A percentile compares a stretch with the other conserved stretches of the same genome.
phyloP scores from a whole-genome alignment of 495 filamentous ascomycete species.

The Penicillium bovifimosum region DNA sequence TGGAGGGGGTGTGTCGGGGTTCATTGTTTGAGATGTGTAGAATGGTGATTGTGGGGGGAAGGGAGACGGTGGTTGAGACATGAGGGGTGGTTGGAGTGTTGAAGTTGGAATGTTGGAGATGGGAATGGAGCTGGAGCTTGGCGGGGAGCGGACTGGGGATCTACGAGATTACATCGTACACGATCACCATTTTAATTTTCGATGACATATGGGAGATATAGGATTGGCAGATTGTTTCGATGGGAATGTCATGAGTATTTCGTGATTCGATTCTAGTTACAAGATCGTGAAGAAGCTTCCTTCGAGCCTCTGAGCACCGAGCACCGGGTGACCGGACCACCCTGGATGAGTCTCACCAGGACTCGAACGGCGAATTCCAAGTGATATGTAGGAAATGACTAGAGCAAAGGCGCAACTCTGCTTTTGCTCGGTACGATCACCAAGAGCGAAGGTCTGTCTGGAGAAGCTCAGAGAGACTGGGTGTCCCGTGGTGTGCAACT shows the following conservation, averaged over 20 bases:
- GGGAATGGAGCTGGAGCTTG: slow-evolving; percentile 12
- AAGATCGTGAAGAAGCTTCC: neutral
- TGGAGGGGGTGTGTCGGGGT: slow-evolving; percentile 55
- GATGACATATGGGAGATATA: neutral
- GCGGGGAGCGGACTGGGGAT: slow-evolving; percentile 1
- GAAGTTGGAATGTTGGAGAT: slow-evolving; percentile 11
- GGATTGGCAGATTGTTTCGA: neutral
- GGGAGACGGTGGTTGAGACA: slow-evolving; percentile 27
- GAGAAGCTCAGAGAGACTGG: neutral
- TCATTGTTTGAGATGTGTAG: slow-evolving; percentile 28
- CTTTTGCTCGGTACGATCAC: neutral
- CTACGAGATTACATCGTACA: neutral
- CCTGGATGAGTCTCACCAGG: neutral
- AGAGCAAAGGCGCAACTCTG: neutral
- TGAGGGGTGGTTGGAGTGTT: slow-evolving; percentile 12
- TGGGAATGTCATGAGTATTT: neutral
- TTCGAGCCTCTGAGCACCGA: neutral
- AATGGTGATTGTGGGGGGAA: slow-evolving; percentile 19
- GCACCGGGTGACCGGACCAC: too few relatives aligned
- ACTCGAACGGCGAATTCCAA: neutral
- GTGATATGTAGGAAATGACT: neutral
- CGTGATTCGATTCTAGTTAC: neutral
- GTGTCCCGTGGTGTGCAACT: neutral
- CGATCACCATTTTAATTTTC: neutral
- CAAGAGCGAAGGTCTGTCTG: neutral